Percentiles rank a stretch among this genome's conserved stretches.
Conservation (phyloP, 2,329 filamentous ascomycete genomes). For the Plectosphaerella cucumerina region DNA sequence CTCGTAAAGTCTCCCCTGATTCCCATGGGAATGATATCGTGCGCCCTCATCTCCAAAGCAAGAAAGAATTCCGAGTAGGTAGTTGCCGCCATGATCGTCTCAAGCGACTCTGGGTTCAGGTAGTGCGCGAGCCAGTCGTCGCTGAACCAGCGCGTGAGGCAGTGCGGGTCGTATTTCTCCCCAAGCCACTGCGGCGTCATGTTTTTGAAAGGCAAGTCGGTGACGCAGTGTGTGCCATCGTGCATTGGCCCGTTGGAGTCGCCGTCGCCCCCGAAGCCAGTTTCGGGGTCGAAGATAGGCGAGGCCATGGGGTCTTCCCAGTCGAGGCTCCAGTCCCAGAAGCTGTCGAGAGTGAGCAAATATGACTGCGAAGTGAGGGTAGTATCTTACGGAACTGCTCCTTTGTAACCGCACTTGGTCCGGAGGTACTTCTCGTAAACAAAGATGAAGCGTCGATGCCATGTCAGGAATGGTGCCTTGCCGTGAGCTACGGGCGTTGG, state of each 20-base stretch:
- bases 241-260: not conserved
- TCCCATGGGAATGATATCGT: conserved; percentile 10
- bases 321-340: conserved; percentile 14
- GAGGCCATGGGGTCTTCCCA: conserved; percentile 12
- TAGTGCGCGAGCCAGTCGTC: conserved; percentile 8
- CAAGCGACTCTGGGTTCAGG: conserved; percentile 8
- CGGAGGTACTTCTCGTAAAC: conserved; percentile 10
- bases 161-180: conserved; percentile 10
- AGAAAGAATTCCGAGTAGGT: conserved; percentile 10
- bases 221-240: not conserved
- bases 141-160: conserved; percentile 8
- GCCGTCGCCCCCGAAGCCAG: conserved; percentile 12
- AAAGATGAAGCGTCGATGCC: conserved; percentile 13
- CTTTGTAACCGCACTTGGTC: conserved; percentile 7
- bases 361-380: not conserved
- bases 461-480: conserved; percentile 11
- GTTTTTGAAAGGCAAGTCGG: conserved; percentile 1
- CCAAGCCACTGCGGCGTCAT: conserved; percentile 9
- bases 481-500: conserved; percentile 1
- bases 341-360: not conserved
- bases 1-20: conserved; percentile 8
- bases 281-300: conserved; percentile 9
- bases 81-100: conserved; percentile 3
- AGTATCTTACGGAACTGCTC: conserved; percentile 8
- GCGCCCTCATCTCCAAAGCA: conserved; percentile 8